Conservation (phyloP, 768 basidiomycete genomes). For the Lactarius trivialis region DNA sequence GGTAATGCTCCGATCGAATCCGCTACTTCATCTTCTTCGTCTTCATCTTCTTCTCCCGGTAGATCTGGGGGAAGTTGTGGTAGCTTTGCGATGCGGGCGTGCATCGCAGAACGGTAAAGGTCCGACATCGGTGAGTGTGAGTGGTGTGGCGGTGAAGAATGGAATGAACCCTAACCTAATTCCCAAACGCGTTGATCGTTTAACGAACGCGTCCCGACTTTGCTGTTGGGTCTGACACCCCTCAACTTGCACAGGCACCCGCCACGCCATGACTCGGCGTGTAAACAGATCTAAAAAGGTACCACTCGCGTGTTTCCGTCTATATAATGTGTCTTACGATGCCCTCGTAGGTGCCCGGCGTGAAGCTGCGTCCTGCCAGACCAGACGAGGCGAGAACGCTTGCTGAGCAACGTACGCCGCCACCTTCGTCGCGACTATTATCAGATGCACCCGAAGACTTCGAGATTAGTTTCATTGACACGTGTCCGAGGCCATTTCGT, state of each 20-base stretch:
- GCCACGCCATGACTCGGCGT: slow-evolving; percentile 32
- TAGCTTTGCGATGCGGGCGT: slow-evolving; percentile 68
- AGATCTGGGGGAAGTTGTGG: slow-evolving; percentile 38
- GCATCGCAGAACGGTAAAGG: slow-evolving; percentile 71
- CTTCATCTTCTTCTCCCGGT: slow-evolving; percentile 38
- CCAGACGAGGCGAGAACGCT: slow-evolving; percentile 22
- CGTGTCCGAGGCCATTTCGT: slow-evolving; percentile 60
- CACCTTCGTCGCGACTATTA: slow-evolving; percentile 35
- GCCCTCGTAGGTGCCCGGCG: slow-evolving; percentile 62
- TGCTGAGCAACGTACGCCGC: slow-evolving; percentile 29
- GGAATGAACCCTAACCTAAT: not conserved
- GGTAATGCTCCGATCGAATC: slow-evolving; percentile 60
- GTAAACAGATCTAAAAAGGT: slow-evolving; percentile 64
- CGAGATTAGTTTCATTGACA: slow-evolving; percentile 24
- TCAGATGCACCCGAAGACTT: slow-evolving; percentile 28
- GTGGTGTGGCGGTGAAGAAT: not conserved
- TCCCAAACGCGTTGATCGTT: not conserved
- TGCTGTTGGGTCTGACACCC: not conserved
- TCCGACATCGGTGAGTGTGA: slow-evolving; percentile 45
- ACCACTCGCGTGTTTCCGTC: not conserved
- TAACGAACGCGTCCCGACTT: not conserved
- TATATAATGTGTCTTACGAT: not conserved
- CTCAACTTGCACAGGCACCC: not conserved
- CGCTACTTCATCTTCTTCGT: slow-evolving; percentile 48
- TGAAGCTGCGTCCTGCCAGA: slow-evolving; percentile 67